Percentiles rank a stretch among this genome's conserved stretches.
These are phyloP conservation scores for Misopates orontium DNA, from an alignment of 257 asterid species.

Conservation along the genomic window DNA sequence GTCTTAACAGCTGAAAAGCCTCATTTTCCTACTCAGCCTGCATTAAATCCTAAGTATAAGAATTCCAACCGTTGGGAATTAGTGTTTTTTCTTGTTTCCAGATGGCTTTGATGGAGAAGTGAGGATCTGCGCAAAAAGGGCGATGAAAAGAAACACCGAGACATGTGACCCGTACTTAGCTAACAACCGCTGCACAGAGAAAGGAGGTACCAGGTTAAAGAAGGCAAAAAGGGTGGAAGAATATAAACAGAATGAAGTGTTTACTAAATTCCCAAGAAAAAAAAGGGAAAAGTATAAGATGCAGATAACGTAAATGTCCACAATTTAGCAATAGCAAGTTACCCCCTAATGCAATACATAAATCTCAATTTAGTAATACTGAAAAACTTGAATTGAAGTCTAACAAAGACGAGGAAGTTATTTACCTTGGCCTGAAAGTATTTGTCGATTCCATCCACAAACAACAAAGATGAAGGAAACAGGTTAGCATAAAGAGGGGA, in stretches of 20 bases:
- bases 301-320: too few relatives aligned
- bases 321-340: too few relatives aligned
- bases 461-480: conserved; percentile 24
- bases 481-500: conserved; percentile 32
- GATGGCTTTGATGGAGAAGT: conserved; percentile 32
- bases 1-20: background rate
- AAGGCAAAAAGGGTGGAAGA: background rate
- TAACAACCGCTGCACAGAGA: conserved; percentile 50
- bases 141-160: conserved; percentile 42
- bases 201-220: background rate
- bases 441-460: conserved; percentile 27
- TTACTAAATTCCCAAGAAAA: too few relatives aligned
- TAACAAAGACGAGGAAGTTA: background rate
- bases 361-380: too few relatives aligned
- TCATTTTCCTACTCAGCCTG: conserved; percentile 5
- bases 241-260: too few relatives aligned
- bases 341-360: too few relatives aligned
- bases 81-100: conserved; percentile 26
- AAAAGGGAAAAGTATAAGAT: too few relatives aligned
- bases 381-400: too few relatives aligned
- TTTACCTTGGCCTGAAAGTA: conserved; percentile 63
- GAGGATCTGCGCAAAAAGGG: conserved; percentile 38
- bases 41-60: background rate
- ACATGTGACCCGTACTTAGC: conserved; percentile 52
- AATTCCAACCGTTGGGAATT: background rate